phyloP scores from a whole-genome alignment of 2,329 filamentous ascomycete species.

The Alternaria ethzedia region DNA sequence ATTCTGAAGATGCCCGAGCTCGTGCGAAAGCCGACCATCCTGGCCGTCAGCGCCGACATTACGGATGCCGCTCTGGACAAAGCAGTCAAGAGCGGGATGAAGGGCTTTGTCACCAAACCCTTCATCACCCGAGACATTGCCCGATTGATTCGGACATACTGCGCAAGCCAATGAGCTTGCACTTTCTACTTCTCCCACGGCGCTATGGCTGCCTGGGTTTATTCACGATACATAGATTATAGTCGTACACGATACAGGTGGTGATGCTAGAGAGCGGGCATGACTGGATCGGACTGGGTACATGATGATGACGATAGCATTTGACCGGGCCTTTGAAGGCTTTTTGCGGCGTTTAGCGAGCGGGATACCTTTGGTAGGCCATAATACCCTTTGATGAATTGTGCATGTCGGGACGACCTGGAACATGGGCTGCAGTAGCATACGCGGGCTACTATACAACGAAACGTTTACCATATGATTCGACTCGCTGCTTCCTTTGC shows the following conservation, averaged over 20 bases:
- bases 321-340: conserved; percentile 2
- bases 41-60: conserved; percentile 72
- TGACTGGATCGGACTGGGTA: conserved; percentile 13
- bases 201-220: conserved; percentile 11
- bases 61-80: conserved; percentile 68
- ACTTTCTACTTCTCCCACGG: conserved; percentile 1
- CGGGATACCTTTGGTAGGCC: conserved; percentile 8
- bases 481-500: neutral
- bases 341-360: conserved; percentile 15
- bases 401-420: conserved; percentile 8
- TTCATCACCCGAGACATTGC: conserved; percentile 69
- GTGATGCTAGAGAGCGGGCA: neutral
- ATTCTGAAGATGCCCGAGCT: conserved; percentile 61
- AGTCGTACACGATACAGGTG: conserved; percentile 9
- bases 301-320: conserved; percentile 28
- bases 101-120: conserved; percentile 72
- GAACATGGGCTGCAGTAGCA: conserved; percentile 4
- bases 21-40: conserved; percentile 52
- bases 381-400: conserved; percentile 19
- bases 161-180: conserved; percentile 26
- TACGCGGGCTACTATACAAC: neutral
- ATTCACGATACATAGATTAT: conserved; percentile 17
- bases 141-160: conserved; percentile 62
- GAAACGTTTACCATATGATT: neutral
- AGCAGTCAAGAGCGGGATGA: conserved; percentile 68